Conservation (phyloP, 164 flowering plant species). For the Piper longum region DNA sequence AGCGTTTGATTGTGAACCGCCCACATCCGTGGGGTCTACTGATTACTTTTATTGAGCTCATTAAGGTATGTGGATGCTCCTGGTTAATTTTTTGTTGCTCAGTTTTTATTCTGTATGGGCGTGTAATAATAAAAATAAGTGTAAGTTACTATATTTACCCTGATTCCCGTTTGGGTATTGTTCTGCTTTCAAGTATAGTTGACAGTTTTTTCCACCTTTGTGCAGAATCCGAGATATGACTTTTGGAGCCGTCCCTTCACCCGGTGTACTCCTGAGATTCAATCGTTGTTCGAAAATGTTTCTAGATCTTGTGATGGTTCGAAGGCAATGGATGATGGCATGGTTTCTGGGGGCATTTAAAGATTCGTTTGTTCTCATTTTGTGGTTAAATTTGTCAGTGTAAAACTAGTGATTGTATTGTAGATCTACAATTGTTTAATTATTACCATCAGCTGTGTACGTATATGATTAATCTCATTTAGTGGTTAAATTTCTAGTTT, state of each 20-base stretch:
- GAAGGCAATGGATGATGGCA: conserved; percentile 62
- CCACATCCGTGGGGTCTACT: conserved; percentile 99
- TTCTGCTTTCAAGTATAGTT: too few species aligned
- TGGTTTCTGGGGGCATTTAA: conserved; percentile 38
- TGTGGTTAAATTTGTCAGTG: neutral
- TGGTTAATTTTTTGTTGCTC: neutral
- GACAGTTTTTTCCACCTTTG: neutral
- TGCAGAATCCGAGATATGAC: conserved; percentile 84
- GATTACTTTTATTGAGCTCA: conserved; percentile 89
- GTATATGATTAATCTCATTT: too few species aligned
- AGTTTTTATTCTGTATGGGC: neutral
- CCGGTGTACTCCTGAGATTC: conserved; percentile 89
- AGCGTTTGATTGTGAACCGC: conserved; percentile 74
- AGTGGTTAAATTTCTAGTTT: neutral
- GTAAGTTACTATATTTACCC: too few species aligned
- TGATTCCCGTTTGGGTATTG: too few species aligned
- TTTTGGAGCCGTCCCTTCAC: conserved; percentile 90
- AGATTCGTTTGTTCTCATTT: neutral
- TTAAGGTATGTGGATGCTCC: conserved; percentile 38
- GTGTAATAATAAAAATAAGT: neutral
- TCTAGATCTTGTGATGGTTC: conserved; percentile 89
- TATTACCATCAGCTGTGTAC: too few species aligned
- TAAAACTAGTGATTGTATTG: neutral
- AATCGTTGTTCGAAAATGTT: conserved; percentile 80
- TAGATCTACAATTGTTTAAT: too few species aligned